Conservation (phyloP, 2,329 filamentous ascomycete species). For the Ilyonectria mors-panacis region DNA sequence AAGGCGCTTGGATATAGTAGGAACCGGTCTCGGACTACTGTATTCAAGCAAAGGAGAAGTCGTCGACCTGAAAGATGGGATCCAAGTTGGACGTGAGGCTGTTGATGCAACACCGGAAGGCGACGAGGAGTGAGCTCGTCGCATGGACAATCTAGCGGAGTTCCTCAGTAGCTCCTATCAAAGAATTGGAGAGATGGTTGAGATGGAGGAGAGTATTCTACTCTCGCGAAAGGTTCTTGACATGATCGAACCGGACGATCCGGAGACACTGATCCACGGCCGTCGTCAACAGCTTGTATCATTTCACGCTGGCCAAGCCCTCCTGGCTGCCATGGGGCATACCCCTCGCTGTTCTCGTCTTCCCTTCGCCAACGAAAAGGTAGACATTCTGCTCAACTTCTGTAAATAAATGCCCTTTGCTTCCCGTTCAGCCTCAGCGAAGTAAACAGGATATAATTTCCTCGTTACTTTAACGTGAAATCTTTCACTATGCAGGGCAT, state of each 20-base stretch:
- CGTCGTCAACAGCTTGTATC: conserved; percentile 6
- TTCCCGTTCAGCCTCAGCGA: conserved; percentile 4
- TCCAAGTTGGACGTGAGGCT: neutral
- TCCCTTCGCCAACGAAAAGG: too few species aligned
- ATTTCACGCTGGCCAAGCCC: neutral
- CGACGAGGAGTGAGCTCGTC: conserved; percentile 27
- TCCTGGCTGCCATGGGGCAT: conserved; percentile 46
- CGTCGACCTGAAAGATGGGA: neutral
- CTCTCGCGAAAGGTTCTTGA: too few species aligned
- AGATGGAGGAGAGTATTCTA: too few species aligned
- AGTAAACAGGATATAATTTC: conserved; percentile 43
- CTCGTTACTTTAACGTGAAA: conserved; percentile 44
- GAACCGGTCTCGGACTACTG: too few species aligned
- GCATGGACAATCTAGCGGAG: conserved; percentile 11
- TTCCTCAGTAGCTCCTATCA: too few species aligned
- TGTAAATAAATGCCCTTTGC: conserved; percentile 8
- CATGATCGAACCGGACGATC: conserved; percentile 16
- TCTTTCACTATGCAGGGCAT: conserved; percentile 62
- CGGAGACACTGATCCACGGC: conserved; percentile 49
- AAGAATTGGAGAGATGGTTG: too few species aligned
- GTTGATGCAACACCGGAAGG: too few species aligned
- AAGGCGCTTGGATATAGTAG: too few species aligned
- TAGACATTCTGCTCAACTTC: conserved; percentile 17
- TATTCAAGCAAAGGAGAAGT: too few species aligned
- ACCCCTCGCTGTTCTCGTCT: too few species aligned